Evolutionary conservation across 2,329 filamentous ascomycete species (phyloP), one percentile per base, ranked within the genome.

Genomic region (Calycina herbarum): DNA sequence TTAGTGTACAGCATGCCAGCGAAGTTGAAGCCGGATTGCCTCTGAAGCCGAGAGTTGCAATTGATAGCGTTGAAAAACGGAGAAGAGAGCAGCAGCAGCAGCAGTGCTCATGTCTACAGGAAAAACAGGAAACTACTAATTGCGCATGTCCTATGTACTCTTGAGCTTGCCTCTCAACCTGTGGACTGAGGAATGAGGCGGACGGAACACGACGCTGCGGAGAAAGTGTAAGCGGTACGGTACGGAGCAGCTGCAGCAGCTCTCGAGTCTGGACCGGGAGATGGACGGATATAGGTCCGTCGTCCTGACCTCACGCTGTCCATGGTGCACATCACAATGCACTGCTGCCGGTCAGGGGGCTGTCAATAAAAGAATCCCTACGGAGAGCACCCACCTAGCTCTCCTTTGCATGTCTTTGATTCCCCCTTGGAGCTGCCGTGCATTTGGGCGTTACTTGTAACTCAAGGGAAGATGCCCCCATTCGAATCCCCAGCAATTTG

Each of bases 291-390:
- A 57, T 35, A 35, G 33, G 56, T 57, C 27, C 56, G 56, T 29
- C 29, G 57, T 33, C 31, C 31, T 33, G 35, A 58, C 17, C 57
- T 3, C 45, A 51, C 45, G 20, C 15, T 45, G 42, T 45, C 42
- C 45, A 51, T 51, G 45, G 45, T 51, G 45, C 45, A 51, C 45
- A 51, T 20, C 45, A 51, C 45, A 51, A 51, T 51, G 45, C 45
- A 58, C 59, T 66, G 45, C 45, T 51, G 59, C 64, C 69, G 64
- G 65, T 68, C 45, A 24, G n/a, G 65, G 27, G 68, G 58, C 64
- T 72, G 65, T 71, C 71, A 71, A 72, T 72, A 71, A 70, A 66
- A 64, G 59, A 33, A 51, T 58, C 63, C 61, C 48, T 64, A 62
- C 63, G 63, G 60, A 51, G 24, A 65, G 61, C 63, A 64, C 63